phyloP scores from a whole-genome alignment of 208 protist species.

The Vickermania ingenoplastis region DNA sequence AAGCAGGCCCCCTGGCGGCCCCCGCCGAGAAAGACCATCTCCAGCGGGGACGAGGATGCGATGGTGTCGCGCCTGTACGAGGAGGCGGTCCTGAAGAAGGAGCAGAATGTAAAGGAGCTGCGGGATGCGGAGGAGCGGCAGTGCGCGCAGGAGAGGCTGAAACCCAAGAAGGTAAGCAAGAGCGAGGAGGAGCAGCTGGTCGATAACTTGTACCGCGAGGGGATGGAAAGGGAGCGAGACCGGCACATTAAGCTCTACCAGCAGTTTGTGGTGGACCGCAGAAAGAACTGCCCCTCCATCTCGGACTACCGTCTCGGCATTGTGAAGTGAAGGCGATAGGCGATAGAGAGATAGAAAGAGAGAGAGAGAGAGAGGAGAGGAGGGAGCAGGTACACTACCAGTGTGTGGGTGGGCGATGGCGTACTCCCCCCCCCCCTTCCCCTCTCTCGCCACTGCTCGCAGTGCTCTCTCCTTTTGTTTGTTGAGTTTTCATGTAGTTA shows the following conservation, averaged over 20 bases:
- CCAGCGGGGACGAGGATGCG: constrained; percentile 23
- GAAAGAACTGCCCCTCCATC: constrained; percentile 13
- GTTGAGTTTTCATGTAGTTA: no score
- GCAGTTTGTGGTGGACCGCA: constrained; percentile 47
- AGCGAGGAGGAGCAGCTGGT: constrained; percentile 23
- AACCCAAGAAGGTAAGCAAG: constrained; percentile 23
- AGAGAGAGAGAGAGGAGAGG: no score
- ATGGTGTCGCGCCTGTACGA: constrained; percentile 67
- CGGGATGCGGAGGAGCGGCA: constrained; percentile 23
- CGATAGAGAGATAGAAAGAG: no score
- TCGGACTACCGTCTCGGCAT: constrained; percentile 28
- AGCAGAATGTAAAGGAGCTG: constrained; percentile 37
- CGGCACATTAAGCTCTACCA: constrained; percentile 73
- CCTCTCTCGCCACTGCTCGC: no score
- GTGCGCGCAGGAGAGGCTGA: constrained; percentile 7
- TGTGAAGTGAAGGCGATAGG: constrained; percentile 38
- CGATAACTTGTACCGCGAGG: constrained; percentile 53
- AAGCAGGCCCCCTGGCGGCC: constrained; percentile 26
- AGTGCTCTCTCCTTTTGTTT: no score
- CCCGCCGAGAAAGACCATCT: constrained; percentile 16
- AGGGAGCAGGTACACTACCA: no score
- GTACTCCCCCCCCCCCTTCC: no score
- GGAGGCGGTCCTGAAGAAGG: constrained; percentile 38
- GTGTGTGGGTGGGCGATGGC: no score
- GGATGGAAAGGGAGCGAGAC: constrained; percentile 65